Base-by-base conservation (phyloP, 805 yeast species). In the Wickerhamiella dianesei region DNA sequence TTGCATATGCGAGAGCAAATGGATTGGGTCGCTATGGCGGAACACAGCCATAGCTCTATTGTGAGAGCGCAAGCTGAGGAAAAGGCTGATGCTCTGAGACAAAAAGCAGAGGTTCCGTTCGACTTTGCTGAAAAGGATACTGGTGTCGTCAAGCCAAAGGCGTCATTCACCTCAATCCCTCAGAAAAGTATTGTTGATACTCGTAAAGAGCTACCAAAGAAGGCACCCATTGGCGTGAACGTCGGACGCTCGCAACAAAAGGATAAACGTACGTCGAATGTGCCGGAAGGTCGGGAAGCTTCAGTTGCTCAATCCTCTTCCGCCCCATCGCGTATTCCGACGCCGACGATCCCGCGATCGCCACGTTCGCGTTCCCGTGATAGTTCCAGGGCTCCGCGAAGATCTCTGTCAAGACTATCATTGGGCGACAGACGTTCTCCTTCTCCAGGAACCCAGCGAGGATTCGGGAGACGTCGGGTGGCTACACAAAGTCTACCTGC, bases 71-170 rank as follows among this genome's bases (percentile, higher is more conserved):
- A 39, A 21, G 47, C 54, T 6, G 50, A 50, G 21, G 44, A 44
- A 40, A 44, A 35, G 18, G 42, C 44, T 22, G 40, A 44, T 20
- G 22, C 41, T 39, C 32, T 43, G 29, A 21, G 36, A 14, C 37
- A 48, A 5, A 35, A 40, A 8, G 44, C 45, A n/a, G 53, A 55
- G 18, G 48, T 56, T 16, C 59, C 59, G 3, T 56, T 56, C 40
- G 55, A 51, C 43, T 48, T 51, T 39, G 52, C 50, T 13, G 37
- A 45, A 18, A 20, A 22, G 8, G 40, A 39, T 4, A 19, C 43
- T 12, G 49, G 44, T 19, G 41, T 50, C 18, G 49, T 43, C 14
- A 44, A 47, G 16, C 21, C 43, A 3, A 48, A 20, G 49, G 41
- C 18, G 6, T 6, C 48, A 3, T 45, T 35, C 22, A 22, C 50